Evolutionary conservation across 176 grass and related monocot genomes (phyloP).

Genomic region (Avena sativa): DNA sequence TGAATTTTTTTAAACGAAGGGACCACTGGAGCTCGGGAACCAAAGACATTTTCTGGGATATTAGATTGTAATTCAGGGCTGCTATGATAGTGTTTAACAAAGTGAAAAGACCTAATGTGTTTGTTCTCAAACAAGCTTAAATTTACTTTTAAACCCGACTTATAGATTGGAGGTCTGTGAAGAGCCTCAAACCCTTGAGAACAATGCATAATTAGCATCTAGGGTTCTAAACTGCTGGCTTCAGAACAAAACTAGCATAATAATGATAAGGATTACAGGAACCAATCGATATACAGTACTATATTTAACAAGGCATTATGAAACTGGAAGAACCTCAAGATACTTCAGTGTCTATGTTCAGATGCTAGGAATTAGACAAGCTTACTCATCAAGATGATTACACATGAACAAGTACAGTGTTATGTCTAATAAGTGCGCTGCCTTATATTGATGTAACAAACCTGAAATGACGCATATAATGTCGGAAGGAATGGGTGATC

Average conservation of each 20-base stretch:
- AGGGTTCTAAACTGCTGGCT: not conserved
- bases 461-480: constrained; percentile 97
- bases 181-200: constrained; percentile 2
- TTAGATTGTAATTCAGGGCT: not conserved
- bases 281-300: not conserved
- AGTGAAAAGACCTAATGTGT: not conserved
- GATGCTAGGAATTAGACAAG: constrained; percentile 22
- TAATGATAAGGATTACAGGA: not conserved
- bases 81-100: not conserved
- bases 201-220: not conserved
- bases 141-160: not conserved
- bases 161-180: not conserved
- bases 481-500: constrained; percentile 97
- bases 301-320: not conserved
- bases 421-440: not conserved
- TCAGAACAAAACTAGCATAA: constrained; percentile 4
- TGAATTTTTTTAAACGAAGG: too few relatives aligned
- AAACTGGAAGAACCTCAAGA: not conserved
- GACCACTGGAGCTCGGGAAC: too few relatives aligned
- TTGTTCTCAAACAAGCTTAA: not conserved
- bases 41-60: not conserved
- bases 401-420: constrained; percentile 4
- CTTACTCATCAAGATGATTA: constrained; percentile 16
- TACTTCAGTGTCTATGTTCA: constrained; percentile 6
- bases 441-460: constrained; percentile 43